Base-by-base conservation (phyloP, 2,329 filamentous ascomycete genomes). In the Pyrenophora graminea region DNA sequence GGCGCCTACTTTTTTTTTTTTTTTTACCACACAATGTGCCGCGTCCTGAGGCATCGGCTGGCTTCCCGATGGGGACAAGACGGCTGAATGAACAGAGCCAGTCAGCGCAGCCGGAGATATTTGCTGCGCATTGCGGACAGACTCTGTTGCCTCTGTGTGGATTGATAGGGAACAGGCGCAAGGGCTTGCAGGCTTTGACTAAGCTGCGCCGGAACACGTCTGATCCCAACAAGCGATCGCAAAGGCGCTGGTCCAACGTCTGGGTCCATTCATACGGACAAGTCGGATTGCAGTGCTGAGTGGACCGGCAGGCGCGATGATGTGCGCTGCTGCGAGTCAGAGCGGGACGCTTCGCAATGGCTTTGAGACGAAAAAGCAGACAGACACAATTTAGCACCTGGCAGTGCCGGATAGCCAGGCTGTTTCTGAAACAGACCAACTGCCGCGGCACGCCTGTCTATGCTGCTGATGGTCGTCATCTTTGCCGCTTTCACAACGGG, bases 11-110 rank as follows among this genome's bases (percentile, higher is more conserved):
- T 63, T 2, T 6, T 25, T 25, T 61, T 66, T 64, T 59, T 58
- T 56, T 57, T 48, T 56, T 54, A 30, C 27, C 27, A 30, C 39
- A 48, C 19, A 21, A 37, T 49, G 51, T 51, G 55, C 59, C 59
- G 56, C 62, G 61, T 59, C 56, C 66, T 64, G 56, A 62, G 59
- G 60, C 61, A 59, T 59, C 67, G 68, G 65, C 66, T 64, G 63
- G 57, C 58, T 51, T 61, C 63, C 67, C 67, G 70, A 73, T 72
- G 67, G 66, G 65, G 61, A 70, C 63, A 61, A 62, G 63, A 68
- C 67, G 69, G 67, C 66, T 68, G 63, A 69, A 69, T 63, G 41
- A 12, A 27, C n/a, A 42, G 54, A 51, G 56, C 70, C 70, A 72
- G 48, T 72, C 60, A 67, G 39, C 31, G 58, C 37, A 27, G 39